Conservation (phyloP, 2,329 filamentous ascomycete genomes). For the Colletotrichum acutatum region DNA sequence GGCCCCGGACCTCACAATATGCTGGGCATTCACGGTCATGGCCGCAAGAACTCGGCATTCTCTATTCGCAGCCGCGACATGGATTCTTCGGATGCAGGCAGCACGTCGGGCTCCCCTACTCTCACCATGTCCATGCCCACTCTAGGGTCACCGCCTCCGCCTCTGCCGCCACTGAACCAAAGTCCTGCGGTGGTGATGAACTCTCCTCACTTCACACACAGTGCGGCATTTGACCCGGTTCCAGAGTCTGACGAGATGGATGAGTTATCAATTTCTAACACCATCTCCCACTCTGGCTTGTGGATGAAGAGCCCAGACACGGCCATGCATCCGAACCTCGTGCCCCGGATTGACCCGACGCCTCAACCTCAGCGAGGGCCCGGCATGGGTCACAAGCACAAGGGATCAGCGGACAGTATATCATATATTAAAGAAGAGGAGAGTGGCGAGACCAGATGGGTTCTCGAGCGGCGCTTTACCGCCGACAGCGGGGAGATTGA, state of each 20-base stretch:
- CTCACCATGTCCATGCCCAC: slow-evolving; percentile 54
- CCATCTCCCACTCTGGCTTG: slow-evolving; percentile 39
- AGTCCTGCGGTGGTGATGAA: slow-evolving; percentile 32
- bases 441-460: slow-evolving; percentile 71
- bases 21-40: slow-evolving; percentile 44
- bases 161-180: slow-evolving; percentile 28
- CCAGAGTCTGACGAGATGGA: slow-evolving; percentile 51
- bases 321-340: slow-evolving; percentile 32
- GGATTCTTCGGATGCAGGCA: slow-evolving; percentile 59
- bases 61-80: slow-evolving; percentile 61
- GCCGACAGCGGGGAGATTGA: slow-evolving; percentile 73
- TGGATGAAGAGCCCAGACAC: slow-evolving; percentile 40
- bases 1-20: slow-evolving; percentile 36
- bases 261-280: slow-evolving; percentile 35
- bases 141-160: slow-evolving; percentile 42
- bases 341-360: slow-evolving; percentile 32
- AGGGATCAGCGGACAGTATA: slow-evolving; percentile 73
- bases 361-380: slow-evolving; percentile 39
- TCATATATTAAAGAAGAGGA: slow-evolving; percentile 74
- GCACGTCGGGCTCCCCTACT: slow-evolving; percentile 62
- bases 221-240: slow-evolving; percentile 49
- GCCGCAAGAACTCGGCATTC: slow-evolving; percentile 61
- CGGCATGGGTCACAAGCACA: slow-evolving; percentile 59
- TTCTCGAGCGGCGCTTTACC: slow-evolving; percentile 75
- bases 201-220: slow-evolving; percentile 41